phyloP scores from a whole-genome alignment of 2,329 filamentous ascomycete genomes.

The Ceratocystis variospora region DNA sequence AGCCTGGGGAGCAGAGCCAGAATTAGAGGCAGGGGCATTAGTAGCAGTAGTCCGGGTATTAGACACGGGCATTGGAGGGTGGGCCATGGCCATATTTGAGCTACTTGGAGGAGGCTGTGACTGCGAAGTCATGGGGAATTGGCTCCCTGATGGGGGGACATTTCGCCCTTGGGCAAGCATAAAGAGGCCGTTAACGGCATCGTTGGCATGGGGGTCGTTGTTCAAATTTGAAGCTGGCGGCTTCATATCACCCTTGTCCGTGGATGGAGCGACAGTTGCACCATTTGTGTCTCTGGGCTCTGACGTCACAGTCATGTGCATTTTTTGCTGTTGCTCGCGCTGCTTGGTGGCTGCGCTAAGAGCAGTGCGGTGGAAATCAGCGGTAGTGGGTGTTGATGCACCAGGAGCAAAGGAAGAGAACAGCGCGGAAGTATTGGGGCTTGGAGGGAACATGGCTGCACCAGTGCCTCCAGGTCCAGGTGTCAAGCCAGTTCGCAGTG shows the following conservation, averaged over 20 bases:
- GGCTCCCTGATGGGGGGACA: constrained; percentile 30
- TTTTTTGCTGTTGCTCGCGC: constrained; percentile 31
- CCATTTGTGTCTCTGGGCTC: constrained; percentile 11
- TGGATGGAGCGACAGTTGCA: constrained; percentile 26
- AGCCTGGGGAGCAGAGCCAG: not conserved
- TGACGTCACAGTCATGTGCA: constrained; percentile 22
- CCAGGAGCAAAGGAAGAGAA: constrained; percentile 58
- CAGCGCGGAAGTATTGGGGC: constrained; percentile 71
- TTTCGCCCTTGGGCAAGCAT: constrained; percentile 62
- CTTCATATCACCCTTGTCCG: constrained; percentile 40
- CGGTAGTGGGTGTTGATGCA: constrained; percentile 73
- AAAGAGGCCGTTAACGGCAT: constrained; percentile 86
- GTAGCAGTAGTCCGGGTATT: not conserved
- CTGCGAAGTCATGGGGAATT: constrained; percentile 6
- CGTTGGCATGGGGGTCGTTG: constrained; percentile 82
- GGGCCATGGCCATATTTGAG: constrained; percentile 3
- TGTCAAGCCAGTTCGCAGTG: constrained; percentile 76
- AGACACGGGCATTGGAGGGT: constrained; percentile 6
- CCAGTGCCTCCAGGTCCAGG: constrained; percentile 67
- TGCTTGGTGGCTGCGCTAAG: constrained; percentile 61
- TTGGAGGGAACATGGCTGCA: constrained; percentile 86
- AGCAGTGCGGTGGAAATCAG: constrained; percentile 91
- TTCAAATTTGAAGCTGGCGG: constrained; percentile 10
- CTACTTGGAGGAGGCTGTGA: not conserved
- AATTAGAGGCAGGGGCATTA: not conserved